Conservation (phyloP, 2,329 filamentous ascomycete species). For the Pseudopyricularia javanii region DNA sequence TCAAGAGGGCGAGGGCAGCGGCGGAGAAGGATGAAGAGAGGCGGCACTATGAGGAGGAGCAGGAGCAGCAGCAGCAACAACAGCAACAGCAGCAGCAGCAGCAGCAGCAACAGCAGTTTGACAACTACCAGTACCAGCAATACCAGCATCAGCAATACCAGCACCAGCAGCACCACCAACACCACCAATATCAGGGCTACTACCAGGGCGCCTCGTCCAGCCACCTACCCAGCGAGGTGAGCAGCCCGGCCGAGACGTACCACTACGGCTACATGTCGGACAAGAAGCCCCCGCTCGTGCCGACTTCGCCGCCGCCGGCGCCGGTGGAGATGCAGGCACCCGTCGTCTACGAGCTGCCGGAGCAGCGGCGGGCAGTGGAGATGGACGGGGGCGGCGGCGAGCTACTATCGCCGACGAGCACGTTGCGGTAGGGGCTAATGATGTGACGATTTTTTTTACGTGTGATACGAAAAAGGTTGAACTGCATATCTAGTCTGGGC, state of each 20-base stretch:
- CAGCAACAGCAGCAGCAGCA: not conserved
- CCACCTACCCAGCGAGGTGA: not conserved
- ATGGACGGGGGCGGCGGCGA: not conserved
- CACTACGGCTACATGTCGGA: constrained; percentile 1
- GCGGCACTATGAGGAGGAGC: not conserved
- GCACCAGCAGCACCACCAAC: not conserved
- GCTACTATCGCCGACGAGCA: not conserved
- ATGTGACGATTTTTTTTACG: not conserved
- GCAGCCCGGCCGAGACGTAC: not conserved
- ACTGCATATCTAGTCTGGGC: not conserved
- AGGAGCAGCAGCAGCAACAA: constrained; percentile 2
- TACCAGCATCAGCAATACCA: not conserved
- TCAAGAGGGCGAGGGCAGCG: constrained; percentile 9
- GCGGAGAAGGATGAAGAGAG: constrained; percentile 8
- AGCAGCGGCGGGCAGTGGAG: not conserved
- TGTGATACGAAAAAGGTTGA: not conserved
- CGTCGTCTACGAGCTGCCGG: not conserved
- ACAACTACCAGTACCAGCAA: not conserved
- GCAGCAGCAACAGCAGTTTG: not conserved
- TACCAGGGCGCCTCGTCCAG: not conserved
- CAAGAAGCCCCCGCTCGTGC: constrained; percentile 2
- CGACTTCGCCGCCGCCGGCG: not conserved
- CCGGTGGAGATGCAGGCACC: constrained; percentile 1
- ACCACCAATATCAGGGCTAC: not conserved
- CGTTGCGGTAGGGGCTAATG: not conserved